Conservation (phyloP, 2,329 filamentous ascomycete species). For the Aspergillus melleus region DNA sequence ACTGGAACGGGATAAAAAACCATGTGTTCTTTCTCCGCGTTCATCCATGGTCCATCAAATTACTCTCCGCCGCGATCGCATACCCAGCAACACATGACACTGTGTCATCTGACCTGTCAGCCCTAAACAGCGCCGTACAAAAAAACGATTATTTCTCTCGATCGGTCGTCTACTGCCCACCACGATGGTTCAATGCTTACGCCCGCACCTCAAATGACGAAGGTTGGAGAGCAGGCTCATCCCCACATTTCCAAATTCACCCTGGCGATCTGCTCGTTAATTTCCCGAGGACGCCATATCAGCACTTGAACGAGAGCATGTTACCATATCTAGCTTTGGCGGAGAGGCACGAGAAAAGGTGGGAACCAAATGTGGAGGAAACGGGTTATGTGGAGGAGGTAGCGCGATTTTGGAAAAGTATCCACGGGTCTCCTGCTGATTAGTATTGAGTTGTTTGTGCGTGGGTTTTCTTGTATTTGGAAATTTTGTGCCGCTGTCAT, state of each 20-base stretch:
- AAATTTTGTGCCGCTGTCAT: not conserved
- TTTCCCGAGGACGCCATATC: not conserved
- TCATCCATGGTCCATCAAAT: not conserved
- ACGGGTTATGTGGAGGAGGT: not conserved
- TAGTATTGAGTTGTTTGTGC: not conserved
- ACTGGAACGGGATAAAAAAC: not conserved
- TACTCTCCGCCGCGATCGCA: not conserved
- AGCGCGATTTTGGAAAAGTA: not conserved
- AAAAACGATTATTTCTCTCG: not conserved
- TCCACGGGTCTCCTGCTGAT: not conserved
- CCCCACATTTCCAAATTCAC: not conserved
- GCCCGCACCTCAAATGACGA: not conserved
- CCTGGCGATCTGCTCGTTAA: not conserved
- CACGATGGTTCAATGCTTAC: not conserved
- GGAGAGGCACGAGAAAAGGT: not conserved
- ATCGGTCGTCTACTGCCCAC: not conserved
- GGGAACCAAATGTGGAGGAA: not conserved
- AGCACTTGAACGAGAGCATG: not conserved
- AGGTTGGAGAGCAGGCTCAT: not conserved
- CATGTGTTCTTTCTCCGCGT: not conserved
- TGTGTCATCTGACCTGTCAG: not conserved
- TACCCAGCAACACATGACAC: not conserved
- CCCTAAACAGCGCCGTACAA: not conserved
- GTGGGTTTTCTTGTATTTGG: not conserved
- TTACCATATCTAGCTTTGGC: not conserved